Percentiles rank a stretch among this genome's conserved stretches.
These are phyloP conservation scores for Heliocybe sulcata DNA, from an alignment of 1,284 basidiomycete genomes.

Conservation along the genomic window DNA sequence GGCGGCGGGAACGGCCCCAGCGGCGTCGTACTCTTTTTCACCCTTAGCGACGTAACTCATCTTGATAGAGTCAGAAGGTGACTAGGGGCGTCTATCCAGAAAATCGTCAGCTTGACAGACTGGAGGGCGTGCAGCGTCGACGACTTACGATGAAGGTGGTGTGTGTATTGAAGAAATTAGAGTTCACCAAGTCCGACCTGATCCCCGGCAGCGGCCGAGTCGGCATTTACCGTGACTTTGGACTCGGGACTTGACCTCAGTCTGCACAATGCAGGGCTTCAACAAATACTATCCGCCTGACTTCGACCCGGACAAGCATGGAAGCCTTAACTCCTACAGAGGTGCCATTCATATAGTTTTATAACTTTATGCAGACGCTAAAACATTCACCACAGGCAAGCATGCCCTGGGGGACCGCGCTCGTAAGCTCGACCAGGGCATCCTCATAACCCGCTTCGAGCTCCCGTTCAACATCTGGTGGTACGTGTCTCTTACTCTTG, in stretches of 20 bases:
- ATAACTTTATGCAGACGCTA: background rate
- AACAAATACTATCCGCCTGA: slow-evolving; percentile 95
- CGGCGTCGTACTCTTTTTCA: slow-evolving; percentile 95
- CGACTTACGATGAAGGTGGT: background rate
- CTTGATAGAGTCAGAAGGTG: slow-evolving; percentile 78
- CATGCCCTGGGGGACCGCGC: slow-evolving; percentile 92
- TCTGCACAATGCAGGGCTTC: slow-evolving; percentile 40
- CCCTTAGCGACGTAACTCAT: slow-evolving; percentile 99
- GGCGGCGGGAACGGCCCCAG: slow-evolving; percentile 79
- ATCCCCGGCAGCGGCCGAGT: background rate
- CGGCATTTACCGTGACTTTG: too few relatives aligned
- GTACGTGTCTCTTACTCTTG: slow-evolving; percentile 34
- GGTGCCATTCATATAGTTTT: slow-evolving; percentile 28
- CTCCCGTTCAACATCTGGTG: slow-evolving; percentile 99
- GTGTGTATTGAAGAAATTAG: background rate
- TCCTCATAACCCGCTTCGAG: slow-evolving; percentile 90
- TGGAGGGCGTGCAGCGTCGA: background rate
- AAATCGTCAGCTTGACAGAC: background rate
- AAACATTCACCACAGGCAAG: slow-evolving; percentile 58
- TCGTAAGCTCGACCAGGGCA: slow-evolving; percentile 88
- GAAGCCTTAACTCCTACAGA: slow-evolving; percentile 77
- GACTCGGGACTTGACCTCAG: too few relatives aligned
- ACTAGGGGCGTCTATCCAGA: slow-evolving; percentile 34
- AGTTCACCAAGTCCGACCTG: background rate
- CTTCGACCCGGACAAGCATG: slow-evolving; percentile 76